Conservation (phyloP, 306 rosid species). For the Lathyrus tuberosus region DNA sequence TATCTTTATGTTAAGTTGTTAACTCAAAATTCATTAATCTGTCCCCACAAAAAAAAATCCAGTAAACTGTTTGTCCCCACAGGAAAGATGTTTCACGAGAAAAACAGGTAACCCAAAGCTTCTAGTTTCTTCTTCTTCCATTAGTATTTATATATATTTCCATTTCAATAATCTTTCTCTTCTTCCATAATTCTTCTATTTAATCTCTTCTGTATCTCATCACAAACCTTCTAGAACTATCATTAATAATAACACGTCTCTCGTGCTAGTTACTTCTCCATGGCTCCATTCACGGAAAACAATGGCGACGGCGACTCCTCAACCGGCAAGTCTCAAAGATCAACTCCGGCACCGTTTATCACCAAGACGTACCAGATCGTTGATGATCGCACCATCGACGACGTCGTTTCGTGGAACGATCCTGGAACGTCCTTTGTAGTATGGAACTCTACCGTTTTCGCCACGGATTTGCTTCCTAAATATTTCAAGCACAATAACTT, state of each 20-base stretch:
- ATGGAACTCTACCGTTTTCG: conserved; percentile 86
- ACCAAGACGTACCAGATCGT: conserved; percentile 79
- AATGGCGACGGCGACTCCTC: conserved; percentile 43
- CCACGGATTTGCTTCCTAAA: conserved; percentile 85
- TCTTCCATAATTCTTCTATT: no score
- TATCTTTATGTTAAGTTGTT: no score
- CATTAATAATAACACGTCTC: neutral
- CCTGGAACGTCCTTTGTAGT: conserved; percentile 90
- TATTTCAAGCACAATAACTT: conserved; percentile 91
- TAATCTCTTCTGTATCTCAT: no score
- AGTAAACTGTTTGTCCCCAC: no score
- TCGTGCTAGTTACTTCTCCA: neutral
- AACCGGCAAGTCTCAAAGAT: conserved; percentile 49
- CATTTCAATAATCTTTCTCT: no score
- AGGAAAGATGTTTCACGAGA: no score
- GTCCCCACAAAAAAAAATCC: no score
- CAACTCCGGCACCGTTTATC: conserved; percentile 77
- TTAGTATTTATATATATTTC: no score
- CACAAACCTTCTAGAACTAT: no score
- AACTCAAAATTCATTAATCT: no score
- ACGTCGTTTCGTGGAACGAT: conserved; percentile 85
- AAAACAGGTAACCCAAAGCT: no score
- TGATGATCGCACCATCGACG: conserved; percentile 64
- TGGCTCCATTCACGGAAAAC: conserved; percentile 59
- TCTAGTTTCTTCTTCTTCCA: no score